Evolutionary conservation across 768 basidiomycete species (phyloP), one percentile per base, ranked within the genome.

Genomic region (Stropharia rugosoannulata): DNA sequence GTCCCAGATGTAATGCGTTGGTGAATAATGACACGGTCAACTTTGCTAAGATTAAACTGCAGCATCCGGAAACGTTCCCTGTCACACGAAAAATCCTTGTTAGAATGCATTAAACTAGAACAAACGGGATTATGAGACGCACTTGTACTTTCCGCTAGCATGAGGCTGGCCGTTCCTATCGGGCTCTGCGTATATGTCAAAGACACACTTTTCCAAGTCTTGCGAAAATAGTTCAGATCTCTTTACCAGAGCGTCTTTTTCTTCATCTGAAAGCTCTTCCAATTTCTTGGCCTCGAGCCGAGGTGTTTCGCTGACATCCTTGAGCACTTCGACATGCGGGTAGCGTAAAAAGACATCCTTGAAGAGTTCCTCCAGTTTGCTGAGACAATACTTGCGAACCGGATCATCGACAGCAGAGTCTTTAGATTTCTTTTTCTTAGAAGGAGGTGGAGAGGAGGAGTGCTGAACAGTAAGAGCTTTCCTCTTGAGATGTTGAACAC

Each of bases 51-150:
- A 73, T 96, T 96, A 74, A 93, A 96, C 56, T 83, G 84, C 49
- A 95, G 79, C 80, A 87, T 95, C 56, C 93, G 85, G 75, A 94
- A 95, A 64, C 92, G 91, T 72, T 93, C 89, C 77, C 92, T 94
- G 52, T 41, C 36, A 44, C 56, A 38, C 44, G 62, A 13, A 47
- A 55, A 16, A 43, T 57, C 39, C 65, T 55, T 56, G 19, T 50
- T 1, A 37, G 37, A 49, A 25, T 41, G 32, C 38, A 25, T 45
- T 16, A 38, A 37, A 44, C 29, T 47, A 51, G 54, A 29, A 40
- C 45, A 8, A 22, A 22, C 22, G 22, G 4, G 1, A 22, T 22
- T 29, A 16, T 41, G 13, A 10, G 27, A 73, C 71, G 53, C 66
- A 92, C 92, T 93, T 94, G 75, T 94, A 94, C 65, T 90, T 94